Base-by-base conservation (phyloP, 164 flowering plant genomes). In the Protea cynaroides region DNA sequence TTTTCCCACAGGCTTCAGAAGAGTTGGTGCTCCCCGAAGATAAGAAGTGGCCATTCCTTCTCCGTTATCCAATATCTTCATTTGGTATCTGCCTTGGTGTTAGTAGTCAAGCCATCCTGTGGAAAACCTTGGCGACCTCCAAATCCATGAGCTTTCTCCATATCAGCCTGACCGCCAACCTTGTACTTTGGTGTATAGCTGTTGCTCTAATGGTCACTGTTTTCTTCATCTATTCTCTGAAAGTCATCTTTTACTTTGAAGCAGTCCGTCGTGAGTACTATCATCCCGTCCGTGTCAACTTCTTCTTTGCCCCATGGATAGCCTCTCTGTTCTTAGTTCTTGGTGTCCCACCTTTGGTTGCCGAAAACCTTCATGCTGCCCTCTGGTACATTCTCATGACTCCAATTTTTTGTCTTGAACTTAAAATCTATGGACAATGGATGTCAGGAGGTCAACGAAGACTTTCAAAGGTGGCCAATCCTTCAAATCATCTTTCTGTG, bases 341-440 rank as follows among this genome's bases (percentile, higher is more conserved):
- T 22, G 91, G 92, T 15, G 74, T 80, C 21, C 96, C 97, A 18
- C 82, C 86, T 8, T 70, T 76, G 0, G 38, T 87, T 46, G 50
- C 80, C 5, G 46, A 68, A 17, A 44, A 59, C 37, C 69, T 86
- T 8, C 88, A 69, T 38, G 40, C 51, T 0, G 53, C 80, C 25
- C 72, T 88, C 4, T 93, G 98, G 98, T 93, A 89, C 64, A 29
- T 83, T 60, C 83, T 93, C 25, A 89, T 89, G 94, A 56, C 81
- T 1, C 97, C 98, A 6, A 72, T 90, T 23, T 66, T 90, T 34
- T 75, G 72, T 59, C 83, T 87, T 3, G 94, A 90, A 77, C 83
- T 93, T 17, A 93, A 88, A 72, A 80, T 93, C 57, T 93, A 93
- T 57, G 98, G 98, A 13, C 98, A 93, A 66, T 93, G 98, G 98